phyloP scores from a whole-genome alignment of 441 rosid genomes.

The Viola pubescens region DNA sequence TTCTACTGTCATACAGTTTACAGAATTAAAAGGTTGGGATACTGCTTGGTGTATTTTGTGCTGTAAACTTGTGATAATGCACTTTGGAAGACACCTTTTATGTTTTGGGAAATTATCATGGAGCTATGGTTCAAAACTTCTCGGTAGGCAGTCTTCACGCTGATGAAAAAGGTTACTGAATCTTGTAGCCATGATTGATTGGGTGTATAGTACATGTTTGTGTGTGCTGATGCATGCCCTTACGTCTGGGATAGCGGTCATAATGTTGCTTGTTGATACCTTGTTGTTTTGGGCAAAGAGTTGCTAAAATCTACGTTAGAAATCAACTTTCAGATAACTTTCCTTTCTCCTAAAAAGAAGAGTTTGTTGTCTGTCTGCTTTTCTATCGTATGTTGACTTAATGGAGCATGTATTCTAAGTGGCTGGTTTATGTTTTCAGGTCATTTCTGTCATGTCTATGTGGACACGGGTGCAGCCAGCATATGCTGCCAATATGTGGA shows the following conservation, averaged over 20 bases:
- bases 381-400: neutral
- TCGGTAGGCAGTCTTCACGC: too few species aligned
- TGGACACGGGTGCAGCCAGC: slow-evolving; percentile 94
- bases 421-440: slow-evolving; percentile 37
- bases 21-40: slow-evolving; percentile 7
- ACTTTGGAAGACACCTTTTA: neutral
- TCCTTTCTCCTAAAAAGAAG: neutral
- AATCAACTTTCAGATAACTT: neutral
- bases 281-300: neutral
- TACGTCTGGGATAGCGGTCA: neutral
- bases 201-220: too few species aligned
- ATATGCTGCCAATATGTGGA: slow-evolving; percentile 98
- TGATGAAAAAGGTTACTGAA: too few species aligned
- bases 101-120: neutral
- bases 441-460: slow-evolving; percentile 96
- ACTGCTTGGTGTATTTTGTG: neutral
- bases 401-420: neutral
- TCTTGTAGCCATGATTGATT: too few species aligned
- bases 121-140: too few species aligned
- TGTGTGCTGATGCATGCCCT: neutral
- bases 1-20: slow-evolving; percentile 2
- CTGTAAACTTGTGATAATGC: neutral
- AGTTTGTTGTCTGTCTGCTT: neutral
- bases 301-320: neutral
- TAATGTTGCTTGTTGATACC: neutral